Evolutionary conservation across 306 rosid genomes (phyloP).

Genomic region (Sicyos edulis): DNA sequence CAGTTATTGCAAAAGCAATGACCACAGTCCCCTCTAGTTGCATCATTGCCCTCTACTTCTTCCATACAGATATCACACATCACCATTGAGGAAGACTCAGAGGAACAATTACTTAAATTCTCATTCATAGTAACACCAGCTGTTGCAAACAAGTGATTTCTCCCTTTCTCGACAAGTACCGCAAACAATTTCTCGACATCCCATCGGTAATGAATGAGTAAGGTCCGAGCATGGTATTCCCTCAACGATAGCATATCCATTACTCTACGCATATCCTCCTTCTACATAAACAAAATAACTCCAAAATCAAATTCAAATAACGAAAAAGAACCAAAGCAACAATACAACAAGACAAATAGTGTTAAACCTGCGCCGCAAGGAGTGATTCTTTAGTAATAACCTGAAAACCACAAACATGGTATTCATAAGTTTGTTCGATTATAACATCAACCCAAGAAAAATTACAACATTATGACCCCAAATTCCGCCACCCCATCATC

Average conservation of each 20-base stretch:
- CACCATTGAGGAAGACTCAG: conserved; percentile 28
- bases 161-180: conserved; percentile 67
- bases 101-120: conserved; percentile 28
- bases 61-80: conserved; percentile 77
- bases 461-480: no score
- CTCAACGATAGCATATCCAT: conserved; percentile 67
- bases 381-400: conserved; percentile 74
- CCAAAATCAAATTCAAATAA: neutral
- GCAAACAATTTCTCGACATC: conserved; percentile 68
- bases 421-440: conserved; percentile 14
- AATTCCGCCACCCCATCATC: neutral
- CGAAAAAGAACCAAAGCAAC: neutral
- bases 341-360: neutral
- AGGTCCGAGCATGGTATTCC: conserved; percentile 77
- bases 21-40: conserved; percentile 85
- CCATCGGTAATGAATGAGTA: conserved; percentile 85
- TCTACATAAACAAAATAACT: conserved; percentile 36
- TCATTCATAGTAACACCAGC: conserved; percentile 72
- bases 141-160: conserved; percentile 40
- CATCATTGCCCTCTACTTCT: conserved; percentile 47
- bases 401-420: conserved; percentile 33
- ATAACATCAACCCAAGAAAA: conserved; percentile 1
- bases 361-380: conserved; percentile 66
- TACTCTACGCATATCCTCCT: conserved; percentile 75
- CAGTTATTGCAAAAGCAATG: conserved; percentile 88